Percentiles rank a stretch among this genome's conserved stretches.
Evolutionary conservation across 345 rosid species (phyloP).

Genomic region (Moricandia arvensis): DNA sequence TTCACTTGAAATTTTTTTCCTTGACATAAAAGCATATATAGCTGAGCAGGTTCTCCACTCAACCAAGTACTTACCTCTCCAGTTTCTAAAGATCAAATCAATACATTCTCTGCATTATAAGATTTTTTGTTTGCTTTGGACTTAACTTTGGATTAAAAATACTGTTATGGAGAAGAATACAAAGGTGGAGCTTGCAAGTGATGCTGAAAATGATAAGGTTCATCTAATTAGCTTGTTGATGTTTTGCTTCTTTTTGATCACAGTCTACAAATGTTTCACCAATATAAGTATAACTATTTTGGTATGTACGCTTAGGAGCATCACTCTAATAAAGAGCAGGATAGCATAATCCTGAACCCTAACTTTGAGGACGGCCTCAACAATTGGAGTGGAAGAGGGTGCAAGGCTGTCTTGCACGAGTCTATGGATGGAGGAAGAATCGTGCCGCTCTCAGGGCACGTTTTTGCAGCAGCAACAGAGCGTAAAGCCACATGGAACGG

Average conservation of each 20-base stretch:
- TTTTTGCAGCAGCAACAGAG: constrained; percentile 67
- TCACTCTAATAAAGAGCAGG: constrained; percentile 25
- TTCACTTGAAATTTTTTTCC: constrained; percentile 20
- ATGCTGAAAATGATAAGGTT: constrained; percentile 24
- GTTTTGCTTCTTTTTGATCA: not conserved
- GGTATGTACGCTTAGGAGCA: constrained; percentile 11
- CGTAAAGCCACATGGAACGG: constrained; percentile 82
- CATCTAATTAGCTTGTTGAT: not conserved
- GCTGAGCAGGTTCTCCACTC: constrained; percentile 5
- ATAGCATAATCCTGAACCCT: constrained; percentile 67
- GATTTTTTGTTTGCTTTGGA: not conserved
- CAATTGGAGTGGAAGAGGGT: constrained; percentile 83
- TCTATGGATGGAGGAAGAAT: constrained; percentile 67
- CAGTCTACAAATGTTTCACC: not conserved
- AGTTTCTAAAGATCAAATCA: not conserved
- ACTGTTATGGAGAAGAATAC: constrained; percentile 17
- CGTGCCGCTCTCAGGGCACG: constrained; percentile 53
- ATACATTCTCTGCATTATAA: not conserved
- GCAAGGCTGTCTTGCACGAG: constrained; percentile 60
- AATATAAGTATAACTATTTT: not conserved
- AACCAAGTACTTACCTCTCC: constrained; percentile 1
- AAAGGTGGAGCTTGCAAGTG: constrained; percentile 15
- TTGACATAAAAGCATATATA: constrained; percentile 14
- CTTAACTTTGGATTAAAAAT: not conserved
- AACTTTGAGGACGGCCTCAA: constrained; percentile 67